A percentile compares a stretch with the other conserved stretches of the same genome.
These are phyloP conservation scores for Zoysia pacifica DNA, from an alignment of 176 grass and related monocot species.

Conservation along the genomic window DNA sequence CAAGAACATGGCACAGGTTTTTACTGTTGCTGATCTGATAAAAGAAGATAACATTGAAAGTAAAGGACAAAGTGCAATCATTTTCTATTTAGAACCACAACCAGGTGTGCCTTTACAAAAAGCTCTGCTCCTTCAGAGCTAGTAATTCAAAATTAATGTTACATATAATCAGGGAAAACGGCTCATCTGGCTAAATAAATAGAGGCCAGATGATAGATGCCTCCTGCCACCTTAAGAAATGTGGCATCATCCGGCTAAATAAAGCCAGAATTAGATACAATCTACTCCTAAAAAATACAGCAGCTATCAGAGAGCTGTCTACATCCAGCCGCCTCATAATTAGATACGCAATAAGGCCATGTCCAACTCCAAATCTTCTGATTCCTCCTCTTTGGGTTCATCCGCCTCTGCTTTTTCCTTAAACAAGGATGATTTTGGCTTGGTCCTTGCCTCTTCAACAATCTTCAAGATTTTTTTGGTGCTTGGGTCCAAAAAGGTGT, in stretches of 20 bases:
- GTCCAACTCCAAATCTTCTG: constrained; percentile 48
- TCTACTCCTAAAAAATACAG: constrained; percentile 17
- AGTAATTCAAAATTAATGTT: constrained; percentile 37
- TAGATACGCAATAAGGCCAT: constrained; percentile 45
- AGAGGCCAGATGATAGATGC: no score
- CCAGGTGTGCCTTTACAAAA: constrained; percentile 27
- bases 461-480: constrained; percentile 48
- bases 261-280: constrained; percentile 28
- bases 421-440: constrained; percentile 16
- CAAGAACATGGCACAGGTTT: no score
- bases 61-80: no score
- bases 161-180: constrained; percentile 22
- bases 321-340: constrained; percentile 19
- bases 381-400: constrained; percentile 22
- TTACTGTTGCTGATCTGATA: no score
- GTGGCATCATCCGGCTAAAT: neutral
- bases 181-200: no score
- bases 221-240: no score
- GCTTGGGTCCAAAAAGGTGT: constrained; percentile 48
- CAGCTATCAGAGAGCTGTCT: constrained; percentile 33
- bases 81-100: constrained; percentile 34
- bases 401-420: constrained; percentile 35
- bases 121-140: constrained; percentile 15
- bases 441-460: constrained; percentile 49
- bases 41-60: no score